These are phyloP conservation scores for Bruguiera sexangula DNA, from an alignment of 345 rosid species.

Conservation along the genomic window DNA sequence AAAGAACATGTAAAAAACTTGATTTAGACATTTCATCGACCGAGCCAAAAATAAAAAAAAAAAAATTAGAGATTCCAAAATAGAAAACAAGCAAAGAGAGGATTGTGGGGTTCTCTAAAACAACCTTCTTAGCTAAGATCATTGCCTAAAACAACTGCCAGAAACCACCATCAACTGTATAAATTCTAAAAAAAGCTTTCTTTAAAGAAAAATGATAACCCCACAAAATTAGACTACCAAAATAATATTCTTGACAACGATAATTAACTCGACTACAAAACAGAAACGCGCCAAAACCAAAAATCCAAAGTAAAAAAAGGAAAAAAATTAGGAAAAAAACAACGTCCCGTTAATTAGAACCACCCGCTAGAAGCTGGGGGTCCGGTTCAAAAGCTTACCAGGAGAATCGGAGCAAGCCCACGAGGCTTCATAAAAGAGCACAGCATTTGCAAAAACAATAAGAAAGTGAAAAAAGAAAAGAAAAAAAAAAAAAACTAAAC, in stretches of 20 bases:
- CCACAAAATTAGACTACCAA: neutral
- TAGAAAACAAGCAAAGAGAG: neutral
- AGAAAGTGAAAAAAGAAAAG: neutral
- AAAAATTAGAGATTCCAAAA: constrained; percentile 9
- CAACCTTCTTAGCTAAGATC: constrained; percentile 49
- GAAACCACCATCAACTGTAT: constrained; percentile 22
- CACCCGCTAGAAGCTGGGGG: constrained; percentile 12
- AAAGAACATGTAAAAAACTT: neutral
- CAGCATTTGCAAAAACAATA: constrained; percentile 9
- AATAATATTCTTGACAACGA: constrained; percentile 21
- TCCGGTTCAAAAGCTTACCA: constrained; percentile 31
- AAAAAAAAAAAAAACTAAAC: constrained; percentile 3
- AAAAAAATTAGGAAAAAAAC: neutral
- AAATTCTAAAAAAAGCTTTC: constrained; percentile 6
- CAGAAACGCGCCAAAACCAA: neutral
- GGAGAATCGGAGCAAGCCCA: constrained; percentile 31
- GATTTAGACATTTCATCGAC: constrained; percentile 29
- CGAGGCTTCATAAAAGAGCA: constrained; percentile 61
- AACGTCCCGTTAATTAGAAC: neutral
- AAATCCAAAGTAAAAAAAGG: constrained; percentile 11
- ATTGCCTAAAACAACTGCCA: constrained; percentile 24
- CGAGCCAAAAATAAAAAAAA: neutral
- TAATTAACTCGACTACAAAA: constrained; percentile 10
- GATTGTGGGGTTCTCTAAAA: constrained; percentile 17
- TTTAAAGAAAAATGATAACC: neutral